Percentiles rank a stretch among this genome's conserved stretches.
Evolutionary conservation across 495 filamentous ascomycete genomes (phyloP).

Genomic region (Baudoinia panamericana): DNA sequence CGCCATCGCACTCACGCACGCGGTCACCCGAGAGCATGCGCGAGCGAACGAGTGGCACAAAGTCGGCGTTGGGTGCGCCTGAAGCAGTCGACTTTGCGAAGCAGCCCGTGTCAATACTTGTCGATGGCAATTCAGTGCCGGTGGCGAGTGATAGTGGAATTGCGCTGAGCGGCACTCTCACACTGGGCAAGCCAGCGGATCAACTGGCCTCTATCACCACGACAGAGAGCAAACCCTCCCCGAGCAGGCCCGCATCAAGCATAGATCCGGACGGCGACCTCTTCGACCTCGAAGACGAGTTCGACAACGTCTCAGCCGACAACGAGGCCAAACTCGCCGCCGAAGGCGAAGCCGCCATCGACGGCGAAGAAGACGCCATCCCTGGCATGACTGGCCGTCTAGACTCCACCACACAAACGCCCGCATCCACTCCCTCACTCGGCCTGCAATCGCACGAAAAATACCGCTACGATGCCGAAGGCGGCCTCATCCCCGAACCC

Average conservation of each 20-base stretch:
- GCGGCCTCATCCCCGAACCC: neutral
- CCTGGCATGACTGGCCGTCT: conserved; percentile 1
- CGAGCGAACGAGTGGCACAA: no score
- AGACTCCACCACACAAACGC: neutral
- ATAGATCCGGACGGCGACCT: conserved; percentile 20
- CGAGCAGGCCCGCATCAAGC: neutral
- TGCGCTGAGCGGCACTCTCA: no score
- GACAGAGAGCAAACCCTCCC: no score
- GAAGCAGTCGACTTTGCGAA: no score
- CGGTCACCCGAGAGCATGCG: conserved; percentile 1
- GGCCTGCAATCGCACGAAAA: neutral
- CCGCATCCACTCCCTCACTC: neutral
- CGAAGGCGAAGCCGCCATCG: conserved; percentile 4
- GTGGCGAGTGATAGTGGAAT: no score
- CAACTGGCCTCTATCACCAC: no score
- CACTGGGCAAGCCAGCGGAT: no score
- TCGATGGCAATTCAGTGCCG: no score
- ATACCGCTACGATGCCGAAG: conserved; percentile 6
- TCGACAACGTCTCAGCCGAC: neutral
- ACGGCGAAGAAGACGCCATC: conserved; percentile 4
- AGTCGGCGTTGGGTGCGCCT: no score
- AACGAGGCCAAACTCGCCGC: conserved; percentile 1
- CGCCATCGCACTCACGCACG: conserved; percentile 16
- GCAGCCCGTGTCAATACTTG: no score
- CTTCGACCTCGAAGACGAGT: conserved; percentile 19